Percentiles rank a stretch among this genome's conserved stretches.
These are phyloP conservation scores for Blastobotrys indianensis DNA, from an alignment of 1,139 yeast species.

Conservation along the genomic window DNA sequence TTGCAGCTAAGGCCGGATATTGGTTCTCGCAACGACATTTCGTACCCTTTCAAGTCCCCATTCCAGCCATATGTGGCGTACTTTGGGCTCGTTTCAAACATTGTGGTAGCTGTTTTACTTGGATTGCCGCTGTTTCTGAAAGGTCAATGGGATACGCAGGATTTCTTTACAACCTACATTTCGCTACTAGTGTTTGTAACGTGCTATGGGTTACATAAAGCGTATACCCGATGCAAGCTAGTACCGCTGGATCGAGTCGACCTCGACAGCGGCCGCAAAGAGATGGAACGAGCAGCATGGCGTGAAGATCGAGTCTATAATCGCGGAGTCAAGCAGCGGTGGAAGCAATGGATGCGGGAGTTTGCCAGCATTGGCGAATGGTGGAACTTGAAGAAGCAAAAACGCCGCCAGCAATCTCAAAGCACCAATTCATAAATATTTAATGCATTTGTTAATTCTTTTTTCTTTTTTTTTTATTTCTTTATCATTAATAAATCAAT, in stretches of 20 bases:
- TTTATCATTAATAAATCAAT: neutral
- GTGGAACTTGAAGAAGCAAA: neutral
- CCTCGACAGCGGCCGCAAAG: conserved; percentile 73
- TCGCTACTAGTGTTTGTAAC: conserved; percentile 50
- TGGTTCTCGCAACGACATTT: conserved; percentile 27
- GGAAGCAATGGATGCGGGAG: no score
- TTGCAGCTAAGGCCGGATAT: conserved; percentile 43
- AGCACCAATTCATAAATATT: neutral
- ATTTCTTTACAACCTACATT: conserved; percentile 66
- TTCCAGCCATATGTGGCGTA: conserved; percentile 72
- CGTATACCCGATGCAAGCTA: conserved; percentile 46
- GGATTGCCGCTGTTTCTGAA: conserved; percentile 61
- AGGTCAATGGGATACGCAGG: conserved; percentile 56
- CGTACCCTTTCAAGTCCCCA: conserved; percentile 69
- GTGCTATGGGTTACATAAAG: conserved; percentile 52
- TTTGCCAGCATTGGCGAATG: no score
- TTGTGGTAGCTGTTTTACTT: conserved; percentile 52
- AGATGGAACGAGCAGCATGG: conserved; percentile 40
- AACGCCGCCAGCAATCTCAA: neutral
- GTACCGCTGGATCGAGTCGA: conserved; percentile 64
- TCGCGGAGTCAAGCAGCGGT: neutral
- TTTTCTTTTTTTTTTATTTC: neutral
- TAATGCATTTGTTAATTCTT: neutral
- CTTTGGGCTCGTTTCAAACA: conserved; percentile 55
- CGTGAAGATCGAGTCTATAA: conserved; percentile 34